phyloP scores from a whole-genome alignment of 1,284 basidiomycete species.

The Caloboletus firmus region DNA sequence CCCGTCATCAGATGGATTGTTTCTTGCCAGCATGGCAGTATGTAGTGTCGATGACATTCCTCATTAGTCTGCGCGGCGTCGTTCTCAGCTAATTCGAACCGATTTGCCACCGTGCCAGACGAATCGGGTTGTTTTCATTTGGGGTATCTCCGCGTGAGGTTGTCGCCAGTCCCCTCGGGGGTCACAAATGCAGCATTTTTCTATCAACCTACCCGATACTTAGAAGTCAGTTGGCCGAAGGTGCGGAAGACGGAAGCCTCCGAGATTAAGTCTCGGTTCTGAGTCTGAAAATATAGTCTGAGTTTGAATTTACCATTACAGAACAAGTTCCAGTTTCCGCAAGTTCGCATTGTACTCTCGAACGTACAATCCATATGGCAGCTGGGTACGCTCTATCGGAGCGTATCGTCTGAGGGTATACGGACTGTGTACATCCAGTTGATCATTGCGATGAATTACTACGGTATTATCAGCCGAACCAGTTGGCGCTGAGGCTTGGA shows the following conservation, averaged over 20 bases:
- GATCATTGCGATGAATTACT: not conserved
- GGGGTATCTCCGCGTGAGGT: not conserved
- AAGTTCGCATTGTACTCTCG: too few species aligned
- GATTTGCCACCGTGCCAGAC: not conserved
- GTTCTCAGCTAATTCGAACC: not conserved
- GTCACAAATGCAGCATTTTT: too few species aligned
- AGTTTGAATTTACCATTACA: too few species aligned
- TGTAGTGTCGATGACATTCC: too few species aligned
- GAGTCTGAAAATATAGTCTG: too few species aligned
- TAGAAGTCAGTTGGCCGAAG: too few species aligned
- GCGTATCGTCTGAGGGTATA: not conserved
- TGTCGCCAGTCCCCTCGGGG: not conserved
- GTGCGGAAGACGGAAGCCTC: too few species aligned
- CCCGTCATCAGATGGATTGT: too few species aligned
- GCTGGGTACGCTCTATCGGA: not conserved
- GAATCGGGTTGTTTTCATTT: not conserved
- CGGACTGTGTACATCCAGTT: not conserved
- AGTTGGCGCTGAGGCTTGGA: not conserved
- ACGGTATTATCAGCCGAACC: not conserved
- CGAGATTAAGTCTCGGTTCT: too few species aligned
- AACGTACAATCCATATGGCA: not conserved
- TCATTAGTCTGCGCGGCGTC: not conserved
- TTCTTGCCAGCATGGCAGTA: too few species aligned
- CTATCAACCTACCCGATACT: too few species aligned
- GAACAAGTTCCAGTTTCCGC: too few species aligned